phyloP scores from a whole-genome alignment of 73 alveolate species.

The Paramecium tetraurelia region DNA sequence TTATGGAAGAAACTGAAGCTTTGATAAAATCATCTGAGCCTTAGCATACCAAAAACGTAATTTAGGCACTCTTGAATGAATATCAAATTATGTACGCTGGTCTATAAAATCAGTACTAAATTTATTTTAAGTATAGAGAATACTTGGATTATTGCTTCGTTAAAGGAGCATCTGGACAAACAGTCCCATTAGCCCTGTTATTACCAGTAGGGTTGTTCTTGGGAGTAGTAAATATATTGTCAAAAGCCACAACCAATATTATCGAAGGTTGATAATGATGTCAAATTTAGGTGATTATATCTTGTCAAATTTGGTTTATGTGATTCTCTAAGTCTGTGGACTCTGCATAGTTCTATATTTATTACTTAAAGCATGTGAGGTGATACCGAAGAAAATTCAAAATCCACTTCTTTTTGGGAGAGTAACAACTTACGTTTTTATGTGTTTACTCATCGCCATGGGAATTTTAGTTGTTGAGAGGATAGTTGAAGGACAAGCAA shows the following conservation, averaged over 20 bases:
- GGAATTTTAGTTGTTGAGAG: not conserved
- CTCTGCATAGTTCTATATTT: not conserved
- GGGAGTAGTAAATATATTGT: not conserved
- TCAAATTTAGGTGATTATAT: not conserved
- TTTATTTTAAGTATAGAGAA: not conserved
- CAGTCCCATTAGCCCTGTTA: not conserved
- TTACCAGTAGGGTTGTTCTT: not conserved
- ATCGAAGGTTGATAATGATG: not conserved
- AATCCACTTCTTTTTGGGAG: constrained; percentile 14
- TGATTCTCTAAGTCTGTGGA: not conserved
- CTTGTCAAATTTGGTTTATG: not conserved
- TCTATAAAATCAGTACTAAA: not conserved
- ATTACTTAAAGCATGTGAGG: not conserved
- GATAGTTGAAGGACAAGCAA: not conserved
- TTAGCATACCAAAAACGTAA: not conserved
- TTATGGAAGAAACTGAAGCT: not conserved
- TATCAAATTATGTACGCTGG: not conserved
- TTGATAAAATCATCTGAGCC: not conserved
- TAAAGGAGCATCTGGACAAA: constrained; percentile 42
- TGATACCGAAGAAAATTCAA: not conserved
- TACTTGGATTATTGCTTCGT: constrained; percentile 27
- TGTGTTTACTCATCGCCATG: not conserved
- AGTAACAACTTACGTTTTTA: not conserved
- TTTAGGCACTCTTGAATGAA: not conserved
- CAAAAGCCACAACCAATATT: not conserved